Percentiles rank a stretch among this genome's conserved stretches.
phyloP scores from a whole-genome alignment of 345 rosid genomes.

The Linum trigynum region DNA sequence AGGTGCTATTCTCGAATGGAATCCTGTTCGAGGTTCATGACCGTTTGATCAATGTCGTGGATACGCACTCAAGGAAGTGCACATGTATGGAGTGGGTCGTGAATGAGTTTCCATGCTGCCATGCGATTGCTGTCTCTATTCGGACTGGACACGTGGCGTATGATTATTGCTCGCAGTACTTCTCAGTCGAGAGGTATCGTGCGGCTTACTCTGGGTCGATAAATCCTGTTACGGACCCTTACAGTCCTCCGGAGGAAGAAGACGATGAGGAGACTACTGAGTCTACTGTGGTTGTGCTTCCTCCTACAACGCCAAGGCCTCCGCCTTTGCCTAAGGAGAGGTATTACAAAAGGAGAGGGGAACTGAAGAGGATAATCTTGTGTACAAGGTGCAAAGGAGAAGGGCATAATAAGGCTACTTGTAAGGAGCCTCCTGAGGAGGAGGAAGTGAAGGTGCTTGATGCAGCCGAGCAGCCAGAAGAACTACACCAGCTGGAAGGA shows the following conservation, averaged over 20 bases:
- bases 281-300: constrained; percentile 37
- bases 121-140: constrained; percentile 70
- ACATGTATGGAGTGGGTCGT: constrained; percentile 68
- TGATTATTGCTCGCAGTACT: constrained; percentile 60
- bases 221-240: constrained; percentile 27
- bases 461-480: neutral
- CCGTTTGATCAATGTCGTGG: constrained; percentile 56
- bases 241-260: constrained; percentile 19
- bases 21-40: constrained; percentile 86
- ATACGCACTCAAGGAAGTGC: constrained; percentile 48
- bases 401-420: constrained; percentile 77
- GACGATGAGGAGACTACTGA: constrained; percentile 16
- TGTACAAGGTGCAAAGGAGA: constrained; percentile 73
- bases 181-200: constrained; percentile 45
- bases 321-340: constrained; percentile 41
- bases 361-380: constrained; percentile 38
- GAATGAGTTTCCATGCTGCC: constrained; percentile 69
- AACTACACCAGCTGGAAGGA: neutral
- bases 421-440: constrained; percentile 40
- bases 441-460: neutral
- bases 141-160: constrained; percentile 36
- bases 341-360: constrained; percentile 32
- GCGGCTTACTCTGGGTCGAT: constrained; percentile 43
- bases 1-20: constrained; percentile 70
- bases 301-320: constrained; percentile 39